phyloP scores from a whole-genome alignment of 371 early-diverging fungal species.

The Rhizopus microsporus region DNA sequence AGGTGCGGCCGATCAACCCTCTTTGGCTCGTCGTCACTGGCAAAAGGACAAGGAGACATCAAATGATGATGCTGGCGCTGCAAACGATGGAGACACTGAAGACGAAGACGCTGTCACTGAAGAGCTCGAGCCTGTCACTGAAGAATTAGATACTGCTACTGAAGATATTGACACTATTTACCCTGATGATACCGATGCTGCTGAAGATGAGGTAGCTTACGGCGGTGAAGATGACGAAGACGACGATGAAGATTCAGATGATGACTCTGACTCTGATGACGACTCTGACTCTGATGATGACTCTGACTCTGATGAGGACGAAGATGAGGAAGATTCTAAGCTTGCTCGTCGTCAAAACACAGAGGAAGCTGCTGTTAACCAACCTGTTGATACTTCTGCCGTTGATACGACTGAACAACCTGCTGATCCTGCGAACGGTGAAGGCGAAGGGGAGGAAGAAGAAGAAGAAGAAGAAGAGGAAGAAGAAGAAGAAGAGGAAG shows the following conservation, averaged over 20 bases:
- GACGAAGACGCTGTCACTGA: background rate
- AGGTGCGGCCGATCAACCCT: background rate
- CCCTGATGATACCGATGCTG: background rate
- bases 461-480: conserved; percentile 1
- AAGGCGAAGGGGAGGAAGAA: background rate
- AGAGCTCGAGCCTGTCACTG: too few relatives aligned
- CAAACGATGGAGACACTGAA: background rate
- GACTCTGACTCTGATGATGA: background rate
- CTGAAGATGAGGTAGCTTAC: conserved; percentile 1
- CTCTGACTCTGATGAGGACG: background rate
- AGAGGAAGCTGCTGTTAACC: background rate
- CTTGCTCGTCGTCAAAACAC: background rate
- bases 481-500: background rate
- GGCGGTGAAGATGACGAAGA: background rate
- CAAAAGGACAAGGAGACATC: background rate
- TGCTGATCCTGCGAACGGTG: too few relatives aligned
- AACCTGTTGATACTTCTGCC: background rate
- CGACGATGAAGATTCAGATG: conserved; percentile 1
- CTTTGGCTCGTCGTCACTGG: background rate
- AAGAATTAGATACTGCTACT: too few relatives aligned
- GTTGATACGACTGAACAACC: background rate
- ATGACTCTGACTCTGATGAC: background rate
- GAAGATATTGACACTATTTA: background rate
- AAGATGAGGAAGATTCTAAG: background rate
- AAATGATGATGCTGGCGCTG: background rate